phyloP scores from a whole-genome alignment of 805 yeast genomes.

The Ogataea thermomethanolica region DNA sequence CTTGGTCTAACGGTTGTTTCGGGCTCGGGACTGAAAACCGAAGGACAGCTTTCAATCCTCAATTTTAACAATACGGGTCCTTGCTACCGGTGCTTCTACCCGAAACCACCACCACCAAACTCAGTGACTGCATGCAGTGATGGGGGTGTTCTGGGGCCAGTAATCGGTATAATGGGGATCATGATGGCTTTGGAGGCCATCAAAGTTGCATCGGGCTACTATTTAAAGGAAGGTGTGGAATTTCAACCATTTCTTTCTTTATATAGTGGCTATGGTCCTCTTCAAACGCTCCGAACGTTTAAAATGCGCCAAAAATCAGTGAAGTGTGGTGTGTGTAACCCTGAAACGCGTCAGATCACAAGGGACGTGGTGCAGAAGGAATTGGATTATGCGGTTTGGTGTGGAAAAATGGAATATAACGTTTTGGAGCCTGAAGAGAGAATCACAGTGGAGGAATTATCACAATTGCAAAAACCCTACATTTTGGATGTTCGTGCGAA shows the following conservation, averaged over 20 bases:
- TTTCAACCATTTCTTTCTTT: constrained; percentile 68
- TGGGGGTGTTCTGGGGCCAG: constrained; percentile 94
- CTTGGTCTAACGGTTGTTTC: constrained; percentile 72
- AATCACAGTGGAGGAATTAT: constrained; percentile 40
- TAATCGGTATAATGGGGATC: constrained; percentile 88
- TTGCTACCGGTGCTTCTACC: constrained; percentile 92
- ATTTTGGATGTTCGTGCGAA: constrained; percentile 71
- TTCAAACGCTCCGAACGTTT: constrained; percentile 65
- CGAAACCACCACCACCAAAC: constrained; percentile 83
- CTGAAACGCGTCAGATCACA: constrained; percentile 49
- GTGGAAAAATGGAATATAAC: constrained; percentile 56
- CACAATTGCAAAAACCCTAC: neutral
- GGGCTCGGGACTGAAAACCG: constrained; percentile 88
- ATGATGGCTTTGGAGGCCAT: constrained; percentile 87
- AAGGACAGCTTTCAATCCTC: constrained; percentile 81
- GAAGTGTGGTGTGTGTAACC: constrained; percentile 60
- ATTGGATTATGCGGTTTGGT: constrained; percentile 67
- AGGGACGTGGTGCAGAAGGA: constrained; percentile 43
- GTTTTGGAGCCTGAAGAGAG: constrained; percentile 45
- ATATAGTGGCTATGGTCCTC: constrained; percentile 60
- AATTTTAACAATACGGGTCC: constrained; percentile 72
- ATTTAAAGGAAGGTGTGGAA: constrained; percentile 43
- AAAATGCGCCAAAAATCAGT: constrained; percentile 70
- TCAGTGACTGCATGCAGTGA: constrained; percentile 83
- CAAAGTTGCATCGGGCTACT: constrained; percentile 61